phyloP scores from a whole-genome alignment of 805 yeast genomes.

The Wickerhamiella occidentalis region DNA sequence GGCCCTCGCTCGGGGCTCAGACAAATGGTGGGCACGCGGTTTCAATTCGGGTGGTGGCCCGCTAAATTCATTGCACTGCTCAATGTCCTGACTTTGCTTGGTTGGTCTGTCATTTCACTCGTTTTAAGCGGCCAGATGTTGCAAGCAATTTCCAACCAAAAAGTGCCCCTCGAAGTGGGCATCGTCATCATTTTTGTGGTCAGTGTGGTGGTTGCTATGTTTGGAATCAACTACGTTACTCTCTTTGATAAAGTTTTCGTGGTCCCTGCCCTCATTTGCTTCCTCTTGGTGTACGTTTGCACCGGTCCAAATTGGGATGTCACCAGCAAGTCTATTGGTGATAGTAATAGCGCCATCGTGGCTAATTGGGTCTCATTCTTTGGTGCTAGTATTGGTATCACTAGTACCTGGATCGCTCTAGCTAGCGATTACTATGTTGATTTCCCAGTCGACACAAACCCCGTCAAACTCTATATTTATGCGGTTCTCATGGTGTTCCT shows the following conservation, averaged over 20 bases:
- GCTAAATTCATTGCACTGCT: constrained; percentile 64
- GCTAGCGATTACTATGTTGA: constrained; percentile 76
- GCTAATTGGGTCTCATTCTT: constrained; percentile 69
- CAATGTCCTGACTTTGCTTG: constrained; percentile 63
- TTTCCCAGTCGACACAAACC: constrained; percentile 60
- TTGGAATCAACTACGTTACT: constrained; percentile 64
- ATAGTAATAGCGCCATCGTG: constrained; percentile 32
- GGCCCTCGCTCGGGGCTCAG: constrained; percentile 87
- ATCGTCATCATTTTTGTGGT: constrained; percentile 55
- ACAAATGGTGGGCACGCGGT: constrained; percentile 76
- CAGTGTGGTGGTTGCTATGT: constrained; percentile 55
- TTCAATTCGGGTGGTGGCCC: constrained; percentile 74
- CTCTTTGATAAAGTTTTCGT: constrained; percentile 57
- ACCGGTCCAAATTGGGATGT: constrained; percentile 25
- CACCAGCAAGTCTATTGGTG: constrained; percentile 29
- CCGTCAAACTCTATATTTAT: constrained; percentile 39
- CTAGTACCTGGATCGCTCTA: constrained; percentile 82
- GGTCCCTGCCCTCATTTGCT: constrained; percentile 55
- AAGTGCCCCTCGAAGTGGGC: constrained; percentile 61
- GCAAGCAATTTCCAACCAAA: constrained; percentile 49
- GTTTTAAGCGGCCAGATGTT: constrained; percentile 82
- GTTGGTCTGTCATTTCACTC: constrained; percentile 91
- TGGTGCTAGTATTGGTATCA: constrained; percentile 60
- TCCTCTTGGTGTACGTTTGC: constrained; percentile 51
- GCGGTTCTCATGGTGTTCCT: constrained; percentile 56